phyloP scores from a whole-genome alignment of 352 stramenopile species.

The Albugo candida region DNA sequence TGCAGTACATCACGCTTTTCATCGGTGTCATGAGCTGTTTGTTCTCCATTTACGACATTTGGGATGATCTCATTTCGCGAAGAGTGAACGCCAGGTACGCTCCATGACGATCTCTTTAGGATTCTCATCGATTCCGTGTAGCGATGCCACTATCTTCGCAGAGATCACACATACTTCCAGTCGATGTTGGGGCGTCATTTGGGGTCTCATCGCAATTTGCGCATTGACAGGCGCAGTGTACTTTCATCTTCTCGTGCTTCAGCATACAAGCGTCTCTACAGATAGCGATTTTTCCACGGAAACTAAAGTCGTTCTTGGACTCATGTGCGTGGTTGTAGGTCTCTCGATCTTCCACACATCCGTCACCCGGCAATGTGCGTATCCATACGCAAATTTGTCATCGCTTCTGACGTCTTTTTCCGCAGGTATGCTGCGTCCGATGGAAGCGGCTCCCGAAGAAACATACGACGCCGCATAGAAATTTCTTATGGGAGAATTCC shows the following conservation, averaged over 20 bases:
- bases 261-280: conserved; percentile 29
- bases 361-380: conserved; percentile 51
- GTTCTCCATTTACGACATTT: conserved; percentile 84
- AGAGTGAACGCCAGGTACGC: conserved; percentile 56
- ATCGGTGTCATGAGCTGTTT: conserved; percentile 81
- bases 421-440: conserved; percentile 28
- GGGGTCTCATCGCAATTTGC: conserved; percentile 53
- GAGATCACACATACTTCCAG: conserved; percentile 82
- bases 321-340: conserved; percentile 22
- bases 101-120: background rate
- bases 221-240: conserved; percentile 65
- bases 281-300: conserved; percentile 30
- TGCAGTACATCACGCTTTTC: conserved; percentile 77
- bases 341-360: conserved; percentile 41
- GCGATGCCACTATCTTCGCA: conserved; percentile 73
- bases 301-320: conserved; percentile 37
- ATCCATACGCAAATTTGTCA: no score
- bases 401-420: background rate
- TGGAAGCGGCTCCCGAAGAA: conserved; percentile 1
- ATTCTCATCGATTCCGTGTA: conserved; percentile 5
- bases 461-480: no score
- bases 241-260: conserved; percentile 57
- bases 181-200: conserved; percentile 81
- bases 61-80: conserved; percentile 79
- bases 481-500: conserved; percentile 72